A percentile compares a stretch with the other conserved stretches of the same genome.
Evolutionary conservation across 2,329 filamentous ascomycete species (phyloP).

Genomic region (Calonectria pauciramosa): DNA sequence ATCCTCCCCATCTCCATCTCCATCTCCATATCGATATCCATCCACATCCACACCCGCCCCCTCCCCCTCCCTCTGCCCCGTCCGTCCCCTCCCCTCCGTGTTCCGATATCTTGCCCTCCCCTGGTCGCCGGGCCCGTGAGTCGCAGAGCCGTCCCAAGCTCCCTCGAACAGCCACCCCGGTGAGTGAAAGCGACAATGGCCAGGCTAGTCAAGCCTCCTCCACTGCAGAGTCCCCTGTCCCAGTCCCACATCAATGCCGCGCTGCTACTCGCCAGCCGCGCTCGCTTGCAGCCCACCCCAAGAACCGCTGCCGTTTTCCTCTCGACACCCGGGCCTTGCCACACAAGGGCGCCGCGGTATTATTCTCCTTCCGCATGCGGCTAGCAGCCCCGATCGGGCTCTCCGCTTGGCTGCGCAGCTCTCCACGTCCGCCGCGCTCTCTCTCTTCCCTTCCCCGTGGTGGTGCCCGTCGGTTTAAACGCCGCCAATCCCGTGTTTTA

Average conservation of each 20-base stretch:
- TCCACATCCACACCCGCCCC: background rate
- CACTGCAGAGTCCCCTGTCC: background rate
- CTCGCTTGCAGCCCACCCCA: background rate
- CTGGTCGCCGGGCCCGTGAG: background rate
- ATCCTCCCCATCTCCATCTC: background rate
- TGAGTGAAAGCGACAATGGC: too few species aligned
- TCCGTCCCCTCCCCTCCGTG: background rate
- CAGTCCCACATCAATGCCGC: background rate
- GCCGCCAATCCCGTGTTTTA: slow-evolving; percentile 1
- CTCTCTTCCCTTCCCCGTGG: background rate
- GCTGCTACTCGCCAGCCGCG: background rate
- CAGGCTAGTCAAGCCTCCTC: background rate
- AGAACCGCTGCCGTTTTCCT: slow-evolving; percentile 5
- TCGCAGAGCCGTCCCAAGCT: background rate
- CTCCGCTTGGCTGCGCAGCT: slow-evolving; percentile 32
- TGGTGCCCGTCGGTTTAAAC: background rate
- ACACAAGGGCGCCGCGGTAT: slow-evolving; percentile 4
- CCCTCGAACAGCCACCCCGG: background rate
- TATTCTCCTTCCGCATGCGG: slow-evolving; percentile 38
- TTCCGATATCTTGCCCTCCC: background rate
- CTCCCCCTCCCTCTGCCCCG: background rate
- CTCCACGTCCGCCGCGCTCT: slow-evolving; percentile 5
- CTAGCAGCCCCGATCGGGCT: slow-evolving; percentile 41
- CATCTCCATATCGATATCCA: too few species aligned
- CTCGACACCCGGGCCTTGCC: background rate